Conservation (phyloP, 345 rosid species). For the Dovyalis caffra region DNA sequence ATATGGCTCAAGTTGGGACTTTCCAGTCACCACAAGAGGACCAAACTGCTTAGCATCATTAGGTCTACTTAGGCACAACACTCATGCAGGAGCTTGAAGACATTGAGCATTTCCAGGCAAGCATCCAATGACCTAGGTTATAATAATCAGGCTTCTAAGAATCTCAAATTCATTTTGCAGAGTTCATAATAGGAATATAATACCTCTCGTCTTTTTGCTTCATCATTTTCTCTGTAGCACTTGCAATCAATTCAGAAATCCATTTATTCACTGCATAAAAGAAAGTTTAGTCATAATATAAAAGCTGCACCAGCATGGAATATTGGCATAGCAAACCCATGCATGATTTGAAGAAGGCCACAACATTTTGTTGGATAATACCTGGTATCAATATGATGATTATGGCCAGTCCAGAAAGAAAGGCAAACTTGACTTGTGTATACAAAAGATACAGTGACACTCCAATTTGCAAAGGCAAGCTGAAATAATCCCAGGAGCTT, state of each 20-base stretch:
- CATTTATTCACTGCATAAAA: conserved; percentile 73
- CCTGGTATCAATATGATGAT: conserved; percentile 85
- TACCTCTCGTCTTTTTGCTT: conserved; percentile 97
- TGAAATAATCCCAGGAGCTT: conserved; percentile 37
- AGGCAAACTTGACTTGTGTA: conserved; percentile 89
- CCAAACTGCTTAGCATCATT: neutral
- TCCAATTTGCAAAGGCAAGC: conserved; percentile 93
- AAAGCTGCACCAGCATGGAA: neutral
- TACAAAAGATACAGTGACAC: conserved; percentile 78
- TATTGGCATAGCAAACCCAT: too few relatives aligned
- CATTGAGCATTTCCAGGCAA: neutral
- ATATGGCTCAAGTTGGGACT: neutral
- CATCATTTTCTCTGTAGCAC: conserved; percentile 94
- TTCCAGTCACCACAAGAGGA: too few relatives aligned
- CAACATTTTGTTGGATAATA: conserved; percentile 19
- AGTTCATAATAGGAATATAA: conserved; percentile 1
- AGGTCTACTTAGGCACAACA: neutral
- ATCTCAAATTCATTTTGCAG: conserved; percentile 1
- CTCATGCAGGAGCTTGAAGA: neutral
- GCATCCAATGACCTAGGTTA: neutral
- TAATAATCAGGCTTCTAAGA: neutral
- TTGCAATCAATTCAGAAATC: conserved; percentile 80
- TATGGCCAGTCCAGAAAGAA: conserved; percentile 77
- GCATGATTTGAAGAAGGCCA: too few relatives aligned
- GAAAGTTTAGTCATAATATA: conserved; percentile 9